phyloP scores from a whole-genome alignment of 306 rosid species.

The Crataegus laevigata region DNA sequence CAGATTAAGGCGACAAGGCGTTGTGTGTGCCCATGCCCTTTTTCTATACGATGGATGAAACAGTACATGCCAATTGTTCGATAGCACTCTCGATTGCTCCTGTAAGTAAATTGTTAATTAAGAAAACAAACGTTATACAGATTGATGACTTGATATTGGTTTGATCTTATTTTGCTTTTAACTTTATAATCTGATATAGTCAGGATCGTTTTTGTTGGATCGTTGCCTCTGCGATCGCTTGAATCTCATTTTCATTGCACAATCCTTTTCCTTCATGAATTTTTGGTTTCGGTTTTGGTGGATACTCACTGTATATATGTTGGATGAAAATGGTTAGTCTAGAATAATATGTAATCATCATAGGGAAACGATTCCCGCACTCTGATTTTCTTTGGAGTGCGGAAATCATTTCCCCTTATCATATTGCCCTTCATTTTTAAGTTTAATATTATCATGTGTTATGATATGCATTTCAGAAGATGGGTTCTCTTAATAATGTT shows the following conservation, averaged over 20 bases:
- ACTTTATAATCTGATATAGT: not conserved
- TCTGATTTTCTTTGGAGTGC: not conserved
- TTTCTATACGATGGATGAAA: conserved; percentile 11
- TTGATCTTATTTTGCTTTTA: not conserved
- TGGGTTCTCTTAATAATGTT: not conserved
- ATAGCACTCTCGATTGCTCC: conserved; percentile 9
- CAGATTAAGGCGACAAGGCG: not conserved
- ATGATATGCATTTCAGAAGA: not conserved
- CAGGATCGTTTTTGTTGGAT: too few relatives aligned
- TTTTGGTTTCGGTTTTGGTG: too few relatives aligned
- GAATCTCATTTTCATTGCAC: too few relatives aligned
- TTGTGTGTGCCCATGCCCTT: conserved; percentile 15
- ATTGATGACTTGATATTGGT: not conserved
- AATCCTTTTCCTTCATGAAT: too few relatives aligned
- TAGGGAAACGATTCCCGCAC: not conserved
- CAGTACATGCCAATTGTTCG: conserved; percentile 22
- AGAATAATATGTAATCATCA: not conserved
- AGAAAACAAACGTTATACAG: not conserved
- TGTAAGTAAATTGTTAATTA: conserved; percentile 38
- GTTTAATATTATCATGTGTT: not conserved
- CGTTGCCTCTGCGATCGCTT: too few relatives aligned
- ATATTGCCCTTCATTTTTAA: not conserved
- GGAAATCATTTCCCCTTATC: not conserved
- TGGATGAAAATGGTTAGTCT: too few relatives aligned
- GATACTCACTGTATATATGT: too few relatives aligned